A percentile compares a stretch with the other conserved stretches of the same genome.
Conservation (phyloP, 306 rosid species). For the Vachellia pachyceras region DNA sequence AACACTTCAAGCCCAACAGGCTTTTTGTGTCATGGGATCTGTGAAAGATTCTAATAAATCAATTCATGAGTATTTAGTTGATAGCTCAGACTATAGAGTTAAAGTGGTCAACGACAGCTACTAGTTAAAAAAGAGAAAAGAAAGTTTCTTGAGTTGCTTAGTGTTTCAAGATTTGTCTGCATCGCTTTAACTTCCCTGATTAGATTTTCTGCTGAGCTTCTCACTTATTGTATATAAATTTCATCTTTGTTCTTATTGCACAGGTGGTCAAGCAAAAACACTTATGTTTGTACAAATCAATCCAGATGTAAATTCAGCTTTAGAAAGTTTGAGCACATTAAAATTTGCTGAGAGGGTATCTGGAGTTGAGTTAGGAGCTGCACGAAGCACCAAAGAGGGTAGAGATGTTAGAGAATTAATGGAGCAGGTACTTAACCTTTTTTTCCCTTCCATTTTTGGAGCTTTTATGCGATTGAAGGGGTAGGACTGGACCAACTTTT, state of each 20-base stretch:
- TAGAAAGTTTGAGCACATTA: constrained; percentile 80
- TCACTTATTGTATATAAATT: neutral
- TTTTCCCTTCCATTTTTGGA: neutral
- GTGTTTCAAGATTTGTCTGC: neutral
- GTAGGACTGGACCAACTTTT: neutral
- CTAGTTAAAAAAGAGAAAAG: neutral
- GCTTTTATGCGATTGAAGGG: neutral
- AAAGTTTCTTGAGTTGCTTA: neutral
- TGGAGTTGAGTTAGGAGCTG: constrained; percentile 90
- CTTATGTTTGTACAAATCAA: constrained; percentile 94
- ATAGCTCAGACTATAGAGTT: neutral
- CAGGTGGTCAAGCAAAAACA: constrained; percentile 97
- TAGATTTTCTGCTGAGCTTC: constrained; percentile 1
- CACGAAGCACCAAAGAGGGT: constrained; percentile 78
- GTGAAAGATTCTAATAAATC: neutral
- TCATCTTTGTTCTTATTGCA: constrained; percentile 23
- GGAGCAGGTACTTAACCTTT: constrained; percentile 65
- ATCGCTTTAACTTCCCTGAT: neutral
- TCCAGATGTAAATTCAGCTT: constrained; percentile 72
- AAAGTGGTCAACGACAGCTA: neutral
- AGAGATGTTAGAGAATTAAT: constrained; percentile 75
- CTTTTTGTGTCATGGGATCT: neutral
- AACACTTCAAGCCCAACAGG: neutral
- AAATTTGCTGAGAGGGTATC: constrained; percentile 98
- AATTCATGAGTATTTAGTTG: neutral